phyloP scores from a whole-genome alignment of 306 rosid genomes.

The Coriaria nepalensis region DNA sequence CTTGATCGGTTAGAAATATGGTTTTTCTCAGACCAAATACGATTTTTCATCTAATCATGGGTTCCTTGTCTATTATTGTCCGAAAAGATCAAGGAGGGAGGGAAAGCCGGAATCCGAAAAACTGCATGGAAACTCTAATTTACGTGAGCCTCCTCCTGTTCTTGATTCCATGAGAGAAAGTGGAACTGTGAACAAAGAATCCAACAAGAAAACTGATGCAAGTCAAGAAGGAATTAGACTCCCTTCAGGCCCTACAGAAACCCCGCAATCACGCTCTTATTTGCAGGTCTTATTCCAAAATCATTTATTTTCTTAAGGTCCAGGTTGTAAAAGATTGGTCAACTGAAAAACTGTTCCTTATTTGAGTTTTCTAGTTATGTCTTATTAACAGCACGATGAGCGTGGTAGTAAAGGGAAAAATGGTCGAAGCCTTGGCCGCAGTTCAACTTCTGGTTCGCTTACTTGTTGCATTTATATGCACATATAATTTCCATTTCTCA shows the following conservation, averaged over 20 bases:
- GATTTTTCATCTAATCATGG: background rate
- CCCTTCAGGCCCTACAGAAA: slow-evolving; percentile 31
- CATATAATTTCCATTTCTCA: background rate
- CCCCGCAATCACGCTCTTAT: slow-evolving; percentile 41
- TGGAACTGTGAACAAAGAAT: slow-evolving; percentile 24
- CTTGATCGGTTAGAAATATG: background rate
- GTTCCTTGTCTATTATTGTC: slow-evolving; percentile 31
- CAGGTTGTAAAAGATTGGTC: background rate
- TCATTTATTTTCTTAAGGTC: background rate
- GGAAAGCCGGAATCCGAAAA: slow-evolving; percentile 38
- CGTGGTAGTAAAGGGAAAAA: slow-evolving; percentile 38
- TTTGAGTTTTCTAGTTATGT: slow-evolving; percentile 30
- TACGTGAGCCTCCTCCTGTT: slow-evolving; percentile 16
- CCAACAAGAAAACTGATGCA: slow-evolving; percentile 24
- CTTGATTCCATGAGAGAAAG: slow-evolving; percentile 30
- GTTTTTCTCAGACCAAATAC: background rate
- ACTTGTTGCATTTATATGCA: slow-evolving; percentile 1
- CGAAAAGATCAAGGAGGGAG: slow-evolving; percentile 71
- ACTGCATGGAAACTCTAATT: slow-evolving; percentile 16
- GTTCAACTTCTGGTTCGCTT: slow-evolving; percentile 50
- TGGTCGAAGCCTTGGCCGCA: slow-evolving; percentile 35
- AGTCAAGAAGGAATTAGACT: slow-evolving; percentile 27
- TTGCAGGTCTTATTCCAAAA: slow-evolving; percentile 42
- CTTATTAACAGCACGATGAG: slow-evolving; percentile 61
- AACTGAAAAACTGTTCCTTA: background rate